Conservation (phyloP, 2,329 filamentous ascomycete species). For the Leptographium wingfieldii region DNA sequence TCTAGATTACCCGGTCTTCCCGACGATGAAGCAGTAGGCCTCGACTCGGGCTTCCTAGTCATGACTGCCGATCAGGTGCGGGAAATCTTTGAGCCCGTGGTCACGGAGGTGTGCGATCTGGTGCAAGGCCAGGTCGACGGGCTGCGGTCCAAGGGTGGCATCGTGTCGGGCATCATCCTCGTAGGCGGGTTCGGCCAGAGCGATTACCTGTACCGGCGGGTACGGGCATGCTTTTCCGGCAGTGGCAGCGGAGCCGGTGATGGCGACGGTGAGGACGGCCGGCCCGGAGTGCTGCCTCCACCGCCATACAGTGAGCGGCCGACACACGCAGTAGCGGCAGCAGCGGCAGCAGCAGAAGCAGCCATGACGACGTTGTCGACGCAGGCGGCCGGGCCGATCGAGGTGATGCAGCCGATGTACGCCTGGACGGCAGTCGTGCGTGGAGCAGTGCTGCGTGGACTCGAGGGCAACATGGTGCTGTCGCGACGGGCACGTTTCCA, state of each 20-base stretch:
- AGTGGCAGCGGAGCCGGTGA: background rate
- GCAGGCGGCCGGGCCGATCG: slow-evolving; percentile 43
- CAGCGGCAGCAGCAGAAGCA: background rate
- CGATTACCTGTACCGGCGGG: slow-evolving; percentile 58
- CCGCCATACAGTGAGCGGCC: slow-evolving; percentile 57
- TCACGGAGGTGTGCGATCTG: slow-evolving; percentile 56
- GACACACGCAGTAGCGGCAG: slow-evolving; percentile 39
- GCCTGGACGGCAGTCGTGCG: slow-evolving; percentile 73
- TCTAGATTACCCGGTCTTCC: slow-evolving; percentile 54
- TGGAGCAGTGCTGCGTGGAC: slow-evolving; percentile 60
- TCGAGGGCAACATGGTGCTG: slow-evolving; percentile 71
- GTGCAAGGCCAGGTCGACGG: slow-evolving; percentile 55
- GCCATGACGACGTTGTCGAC: background rate
- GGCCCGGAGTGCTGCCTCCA: slow-evolving; percentile 25
- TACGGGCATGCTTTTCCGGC: slow-evolving; percentile 53
- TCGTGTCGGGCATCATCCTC: slow-evolving; percentile 63
- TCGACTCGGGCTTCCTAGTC: slow-evolving; percentile 65
- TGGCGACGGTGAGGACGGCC: background rate
- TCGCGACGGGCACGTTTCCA: slow-evolving; percentile 62
- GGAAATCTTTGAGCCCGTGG: slow-evolving; percentile 62
- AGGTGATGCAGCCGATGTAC: slow-evolving; percentile 72
- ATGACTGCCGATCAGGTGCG: slow-evolving; percentile 59
- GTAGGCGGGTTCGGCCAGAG: slow-evolving; percentile 75
- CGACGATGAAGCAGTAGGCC: slow-evolving; percentile 60
- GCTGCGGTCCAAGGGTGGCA: slow-evolving; percentile 46